Base-by-base conservation (phyloP, 2,329 filamentous ascomycete species). In the Xylariaceae sp. region DNA sequence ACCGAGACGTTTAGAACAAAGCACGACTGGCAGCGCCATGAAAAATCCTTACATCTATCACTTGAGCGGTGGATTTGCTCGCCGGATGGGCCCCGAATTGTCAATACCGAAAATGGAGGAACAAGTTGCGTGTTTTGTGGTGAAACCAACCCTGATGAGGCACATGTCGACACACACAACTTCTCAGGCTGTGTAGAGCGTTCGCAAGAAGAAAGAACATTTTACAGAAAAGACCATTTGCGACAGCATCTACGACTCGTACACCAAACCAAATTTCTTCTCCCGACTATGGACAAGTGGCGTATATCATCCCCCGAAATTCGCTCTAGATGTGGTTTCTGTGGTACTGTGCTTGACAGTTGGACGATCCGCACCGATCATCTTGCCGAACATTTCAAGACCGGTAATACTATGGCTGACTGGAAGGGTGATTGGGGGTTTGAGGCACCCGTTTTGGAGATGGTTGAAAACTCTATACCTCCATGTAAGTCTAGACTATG, bases 381-480 rank as follows among this genome's bases (percentile, higher is more conserved):
- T 60, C 68, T 85, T 36, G 82, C 82, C n/a, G 80, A 84, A 55
- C 82, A 85, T 66, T 86, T 85, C 71, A 85, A 83, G 67, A 78
- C 74, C 22, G 81, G 82, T 68, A 78, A 77, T 55, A 81, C 78
- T 60, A 86, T 86, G 82, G 79, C 77, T 54, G 80, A 85, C 66
- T 86, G 82, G 82, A 82, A 83, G 73, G 82, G 82, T 70, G 82
- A 83, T 66, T 85, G 82, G 81, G 82, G 82, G 73, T 85, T 86
- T 54, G 82, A 85, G 48, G 69, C 71, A 27, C 75, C 79, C 33
- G 76, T 85, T 39, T 70, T 83, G 57, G 74, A 81, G 54, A 77
- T 84, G 72, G 77, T 85, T 59, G 82, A 85, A 66, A 85, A 85
- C 61, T 81, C 81, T 42, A 83, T 86, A 50, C 82, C 82, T 47